A percentile compares a stretch with the other conserved stretches of the same genome.
These are phyloP conservation scores for Coelastrella sp. DNA, from an alignment of 139 green algal genomes.

Conservation along the genomic window DNA sequence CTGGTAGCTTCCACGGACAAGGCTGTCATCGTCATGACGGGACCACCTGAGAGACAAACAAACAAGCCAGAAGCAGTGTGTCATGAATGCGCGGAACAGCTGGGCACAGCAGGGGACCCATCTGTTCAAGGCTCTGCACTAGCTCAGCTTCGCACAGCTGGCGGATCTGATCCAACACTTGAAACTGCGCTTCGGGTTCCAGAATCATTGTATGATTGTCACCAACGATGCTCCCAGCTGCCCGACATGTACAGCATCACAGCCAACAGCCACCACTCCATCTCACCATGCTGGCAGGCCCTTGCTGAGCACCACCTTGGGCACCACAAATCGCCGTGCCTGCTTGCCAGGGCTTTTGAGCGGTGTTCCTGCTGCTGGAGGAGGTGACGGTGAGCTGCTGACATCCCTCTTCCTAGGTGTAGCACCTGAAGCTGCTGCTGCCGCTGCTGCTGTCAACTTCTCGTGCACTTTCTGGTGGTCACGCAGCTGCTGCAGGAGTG, in stretches of 20 bases:
- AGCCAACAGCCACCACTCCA: neutral
- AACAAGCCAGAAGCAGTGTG: neutral
- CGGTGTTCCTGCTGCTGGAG: neutral
- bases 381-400: neutral
- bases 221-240: neutral
- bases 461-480: slow-evolving; percentile 30
- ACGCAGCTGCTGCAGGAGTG: neutral
- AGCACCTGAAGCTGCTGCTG: slow-evolving; percentile 21
- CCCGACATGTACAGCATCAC: neutral
- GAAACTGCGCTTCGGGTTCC: neutral
- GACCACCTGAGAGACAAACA: slow-evolving; percentile 24
- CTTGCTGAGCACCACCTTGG: slow-evolving; percentile 14
- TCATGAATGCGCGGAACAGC: neutral
- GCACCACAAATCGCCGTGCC: neutral
- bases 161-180: no score
- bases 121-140: no score
- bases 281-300: slow-evolving; percentile 39
- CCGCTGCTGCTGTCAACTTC: neutral
- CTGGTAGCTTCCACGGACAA: slow-evolving; percentile 33
- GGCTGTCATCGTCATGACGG: slow-evolving; percentile 19
- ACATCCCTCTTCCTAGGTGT: neutral
- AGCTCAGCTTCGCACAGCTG: no score
- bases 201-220: neutral
- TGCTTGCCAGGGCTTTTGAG: neutral
- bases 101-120: neutral